Evolutionary conservation across 225 moss, liverwort and hornwort genomes (phyloP).

Genomic region (Polytrichum formosum): DNA sequence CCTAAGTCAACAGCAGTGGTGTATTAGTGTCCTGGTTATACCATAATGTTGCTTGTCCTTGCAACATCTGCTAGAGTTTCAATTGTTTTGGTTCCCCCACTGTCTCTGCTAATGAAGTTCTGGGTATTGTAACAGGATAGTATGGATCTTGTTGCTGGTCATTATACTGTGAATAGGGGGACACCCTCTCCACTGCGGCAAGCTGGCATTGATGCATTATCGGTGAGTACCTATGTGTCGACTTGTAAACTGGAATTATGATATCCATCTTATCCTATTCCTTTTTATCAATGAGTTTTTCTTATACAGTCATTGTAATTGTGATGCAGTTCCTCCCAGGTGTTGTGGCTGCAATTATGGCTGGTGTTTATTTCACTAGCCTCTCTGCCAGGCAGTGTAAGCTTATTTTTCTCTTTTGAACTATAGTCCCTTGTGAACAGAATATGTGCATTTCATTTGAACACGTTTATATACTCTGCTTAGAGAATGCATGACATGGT

Average conservation of each 20-base stretch:
- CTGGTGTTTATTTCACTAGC: slow-evolving; percentile 76
- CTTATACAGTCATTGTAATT: slow-evolving; percentile 9
- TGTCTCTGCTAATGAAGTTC: background rate
- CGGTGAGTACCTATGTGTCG: slow-evolving; percentile 33
- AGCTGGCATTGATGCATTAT: slow-evolving; percentile 55
- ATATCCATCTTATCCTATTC: background rate
- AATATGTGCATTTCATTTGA: too few species aligned
- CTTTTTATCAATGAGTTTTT: background rate
- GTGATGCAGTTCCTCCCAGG: slow-evolving; percentile 72
- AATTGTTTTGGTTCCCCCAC: background rate
- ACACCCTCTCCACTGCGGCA: slow-evolving; percentile 71
- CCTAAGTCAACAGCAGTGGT: background rate
- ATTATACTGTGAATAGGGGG: slow-evolving; percentile 64
- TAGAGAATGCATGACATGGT: too few species aligned
- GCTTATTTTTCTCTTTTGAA: background rate
- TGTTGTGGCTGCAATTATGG: slow-evolving; percentile 64
- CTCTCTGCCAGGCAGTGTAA: slow-evolving; percentile 79
- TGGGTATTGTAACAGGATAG: slow-evolving; percentile 63
- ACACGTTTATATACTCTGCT: background rate
- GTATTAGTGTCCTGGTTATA: too few species aligned
- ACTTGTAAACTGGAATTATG: background rate
- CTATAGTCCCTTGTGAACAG: background rate
- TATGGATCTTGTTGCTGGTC: slow-evolving; percentile 92
- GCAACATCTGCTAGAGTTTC: background rate
- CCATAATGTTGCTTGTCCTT: background rate